A percentile compares a stretch with the other conserved stretches of the same genome.
These are phyloP conservation scores for Lasiosphaeria hispida DNA, from an alignment of 495 filamentous ascomycete genomes.

Conservation along the genomic window DNA sequence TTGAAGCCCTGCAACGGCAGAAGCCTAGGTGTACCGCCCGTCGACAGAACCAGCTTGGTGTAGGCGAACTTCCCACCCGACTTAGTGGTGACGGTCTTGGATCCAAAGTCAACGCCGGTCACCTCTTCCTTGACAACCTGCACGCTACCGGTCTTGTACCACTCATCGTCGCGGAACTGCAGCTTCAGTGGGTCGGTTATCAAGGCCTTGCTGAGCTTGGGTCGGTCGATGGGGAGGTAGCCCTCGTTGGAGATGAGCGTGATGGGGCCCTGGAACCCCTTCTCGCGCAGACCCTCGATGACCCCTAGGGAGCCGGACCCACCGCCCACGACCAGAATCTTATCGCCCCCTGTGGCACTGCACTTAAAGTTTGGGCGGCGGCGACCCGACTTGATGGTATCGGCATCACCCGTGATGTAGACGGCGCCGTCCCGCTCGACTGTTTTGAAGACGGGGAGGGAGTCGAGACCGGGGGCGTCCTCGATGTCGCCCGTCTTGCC, in stretches of 20 bases:
- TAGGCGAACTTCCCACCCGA: constrained; percentile 69
- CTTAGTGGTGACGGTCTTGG: constrained; percentile 69
- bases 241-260: constrained; percentile 84
- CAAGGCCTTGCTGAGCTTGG: constrained; percentile 93
- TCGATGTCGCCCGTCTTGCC: constrained; percentile 88
- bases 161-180: constrained; percentile 67
- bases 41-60: constrained; percentile 84
- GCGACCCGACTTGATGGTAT: constrained; percentile 71
- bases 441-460: constrained; percentile 75
- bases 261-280: constrained; percentile 76
- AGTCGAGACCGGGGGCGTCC: constrained; percentile 85
- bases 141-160: constrained; percentile 74
- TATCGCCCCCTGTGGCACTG: constrained; percentile 53
- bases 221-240: constrained; percentile 83
- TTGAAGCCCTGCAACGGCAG: constrained; percentile 84
- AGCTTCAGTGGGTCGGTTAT: constrained; percentile 79
- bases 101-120: constrained; percentile 68
- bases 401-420: constrained; percentile 80
- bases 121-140: constrained; percentile 73
- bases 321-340: constrained; percentile 84
- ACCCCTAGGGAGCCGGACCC: constrained; percentile 80
- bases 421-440: constrained; percentile 75
- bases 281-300: constrained; percentile 75
- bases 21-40: constrained; percentile 74
- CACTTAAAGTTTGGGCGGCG: constrained; percentile 73